Base-by-base conservation (phyloP, 1,139 yeast species). In the Diutina scorzettiae region DNA sequence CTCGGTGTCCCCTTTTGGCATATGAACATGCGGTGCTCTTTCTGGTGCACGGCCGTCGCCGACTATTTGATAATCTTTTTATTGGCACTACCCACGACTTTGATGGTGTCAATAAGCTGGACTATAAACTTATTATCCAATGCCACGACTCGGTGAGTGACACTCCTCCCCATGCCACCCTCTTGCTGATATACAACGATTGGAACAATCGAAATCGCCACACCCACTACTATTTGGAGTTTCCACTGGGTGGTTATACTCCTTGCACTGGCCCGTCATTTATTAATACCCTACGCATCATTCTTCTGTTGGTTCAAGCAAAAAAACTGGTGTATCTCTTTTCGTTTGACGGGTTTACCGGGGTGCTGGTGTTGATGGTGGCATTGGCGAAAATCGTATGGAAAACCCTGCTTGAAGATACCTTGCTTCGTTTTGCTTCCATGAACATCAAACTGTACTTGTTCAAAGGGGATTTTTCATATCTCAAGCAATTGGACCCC, bases 341-440 rank as follows among this genome's bases (percentile, higher is more conserved):
- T 44, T 62, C 62, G 2, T 60, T 58, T 46, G 72, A 66, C 48
- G 71, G 72, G 0, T 66, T 63, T 46, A 64, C 72, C 12, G 70
- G 70, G 1, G 53, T 62, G 31, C 58, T 68, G 4, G 46, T 65
- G 28, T 49, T 66, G 33, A 32, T 31, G 45, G 51, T 30, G 50
- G 51, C n/a, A n/a, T 43, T 7, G 45, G 44, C 44, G 24, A 43
- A 34, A 14, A 16, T 34, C 18, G 7, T 23, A 28, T 34, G 39
- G 39, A 34, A 23, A 6, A 21, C 28, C 2, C 29, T 16, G 23
- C 42, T 52, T 23, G 69, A 65, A 46, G 57, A 58, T 18, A 48
- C 56, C 5, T 48, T 52, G 12, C 32, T 49, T 5, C 42, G 46
- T 12, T 42, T 53, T 20, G 44, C 49, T 31, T 46, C 48, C 20